These are phyloP conservation scores for Ambrosia hybrid DNA, from an alignment of 140 eudicot genomes.

Conservation along the genomic window DNA sequence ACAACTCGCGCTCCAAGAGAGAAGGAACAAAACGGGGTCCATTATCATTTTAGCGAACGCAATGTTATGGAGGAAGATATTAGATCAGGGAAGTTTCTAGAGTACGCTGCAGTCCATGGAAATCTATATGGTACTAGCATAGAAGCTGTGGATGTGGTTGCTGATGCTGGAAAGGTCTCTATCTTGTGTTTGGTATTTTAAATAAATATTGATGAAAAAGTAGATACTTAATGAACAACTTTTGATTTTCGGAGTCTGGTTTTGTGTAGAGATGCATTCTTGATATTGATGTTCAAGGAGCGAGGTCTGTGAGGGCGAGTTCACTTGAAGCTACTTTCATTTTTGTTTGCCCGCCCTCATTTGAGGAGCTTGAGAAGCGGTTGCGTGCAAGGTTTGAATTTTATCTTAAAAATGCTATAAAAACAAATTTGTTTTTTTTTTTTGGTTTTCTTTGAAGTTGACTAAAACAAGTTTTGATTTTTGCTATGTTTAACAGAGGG, in stretches of 20 bases:
- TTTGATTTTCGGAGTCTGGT: slow-evolving; percentile 9
- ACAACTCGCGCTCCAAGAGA: slow-evolving; percentile 93
- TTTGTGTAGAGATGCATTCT: slow-evolving; percentile 92
- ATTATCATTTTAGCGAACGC: slow-evolving; percentile 71
- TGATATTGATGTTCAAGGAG: slow-evolving; percentile 99
- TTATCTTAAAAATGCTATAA: not conserved
- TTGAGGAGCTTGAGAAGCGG: slow-evolving; percentile 91
- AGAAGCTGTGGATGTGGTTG: slow-evolving; percentile 90
- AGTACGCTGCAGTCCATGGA: slow-evolving; percentile 89
- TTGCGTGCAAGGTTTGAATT: slow-evolving; percentile 76
- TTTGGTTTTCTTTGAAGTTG: slow-evolving; percentile 1
- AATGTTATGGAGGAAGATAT: slow-evolving; percentile 77
- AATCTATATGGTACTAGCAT: slow-evolving; percentile 92
- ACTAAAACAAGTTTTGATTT: slow-evolving; percentile 9
- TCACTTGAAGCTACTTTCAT: slow-evolving; percentile 89
- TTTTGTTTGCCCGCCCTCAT: slow-evolving; percentile 88
- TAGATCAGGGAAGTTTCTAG: slow-evolving; percentile 71
- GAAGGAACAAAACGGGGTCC: slow-evolving; percentile 69
- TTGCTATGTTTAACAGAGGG: slow-evolving; percentile 46
- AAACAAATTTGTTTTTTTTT: not conserved
- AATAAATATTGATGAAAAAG: slow-evolving; percentile 2
- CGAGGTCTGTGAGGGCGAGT: slow-evolving; percentile 90
- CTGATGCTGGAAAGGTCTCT: slow-evolving; percentile 89
- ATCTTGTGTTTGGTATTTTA: not conserved
- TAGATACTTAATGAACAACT: no score